Evolutionary conservation across 2,329 filamentous ascomycete species (phyloP).

Genomic region (Teratosphaeria destructans): DNA sequence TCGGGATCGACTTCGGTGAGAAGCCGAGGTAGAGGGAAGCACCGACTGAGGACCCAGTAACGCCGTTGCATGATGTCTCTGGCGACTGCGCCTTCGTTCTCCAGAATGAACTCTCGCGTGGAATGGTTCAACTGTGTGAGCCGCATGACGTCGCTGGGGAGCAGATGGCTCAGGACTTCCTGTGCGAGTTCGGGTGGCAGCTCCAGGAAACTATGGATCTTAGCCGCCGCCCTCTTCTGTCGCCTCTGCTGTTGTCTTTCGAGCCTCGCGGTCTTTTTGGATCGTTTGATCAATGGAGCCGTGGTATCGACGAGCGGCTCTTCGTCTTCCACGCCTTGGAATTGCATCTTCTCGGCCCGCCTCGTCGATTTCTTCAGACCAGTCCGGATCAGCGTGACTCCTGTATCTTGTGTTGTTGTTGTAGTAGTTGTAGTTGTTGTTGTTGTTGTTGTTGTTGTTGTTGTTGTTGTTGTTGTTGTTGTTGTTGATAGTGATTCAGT

Average conservation of each 20-base stretch:
- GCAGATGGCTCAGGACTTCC: conserved; percentile 37
- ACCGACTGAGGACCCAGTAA: conserved; percentile 42
- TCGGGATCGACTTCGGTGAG: conserved; percentile 31
- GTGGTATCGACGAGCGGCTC: conserved; percentile 43
- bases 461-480: too few relatives aligned
- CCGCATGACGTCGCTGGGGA: conserved; percentile 42
- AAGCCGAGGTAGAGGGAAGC: conserved; percentile 42
- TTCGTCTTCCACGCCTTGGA: conserved; percentile 23
- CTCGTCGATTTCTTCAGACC: not conserved
- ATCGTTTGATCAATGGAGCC: conserved; percentile 37
- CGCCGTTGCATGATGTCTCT: conserved; percentile 35
- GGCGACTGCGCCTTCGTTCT: conserved; percentile 36
- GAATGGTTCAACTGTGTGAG: conserved; percentile 34
- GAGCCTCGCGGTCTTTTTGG: conserved; percentile 43
- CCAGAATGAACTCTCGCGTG: conserved; percentile 34
- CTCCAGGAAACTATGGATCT: conserved; percentile 29
- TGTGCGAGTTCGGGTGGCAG: conserved; percentile 46
- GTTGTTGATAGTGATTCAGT: not conserved
- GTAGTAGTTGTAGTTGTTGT: too few relatives aligned
- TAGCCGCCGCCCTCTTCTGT: conserved; percentile 23
- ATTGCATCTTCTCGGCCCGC: not conserved
- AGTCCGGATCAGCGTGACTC: conserved; percentile 5
- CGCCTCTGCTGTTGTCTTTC: conserved; percentile 25
- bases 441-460: too few relatives aligned
- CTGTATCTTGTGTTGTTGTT: not conserved